These are phyloP conservation scores for Amanita muscaria DNA, from an alignment of 768 basidiomycete genomes.

Conservation along the genomic window DNA sequence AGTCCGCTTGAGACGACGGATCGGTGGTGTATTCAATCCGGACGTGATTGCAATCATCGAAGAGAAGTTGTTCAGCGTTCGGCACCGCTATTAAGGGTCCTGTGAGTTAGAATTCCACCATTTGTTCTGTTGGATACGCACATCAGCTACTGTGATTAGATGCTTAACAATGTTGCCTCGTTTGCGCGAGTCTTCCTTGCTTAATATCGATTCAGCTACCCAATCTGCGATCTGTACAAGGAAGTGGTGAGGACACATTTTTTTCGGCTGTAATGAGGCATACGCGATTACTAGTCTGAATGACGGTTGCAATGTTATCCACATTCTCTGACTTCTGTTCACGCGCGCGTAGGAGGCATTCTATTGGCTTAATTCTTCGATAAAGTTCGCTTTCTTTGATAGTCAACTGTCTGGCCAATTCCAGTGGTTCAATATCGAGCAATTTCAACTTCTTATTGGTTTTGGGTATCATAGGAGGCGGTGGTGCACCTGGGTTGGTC, in stretches of 20 bases:
- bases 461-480: conserved; percentile 69
- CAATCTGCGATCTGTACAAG: conserved; percentile 73
- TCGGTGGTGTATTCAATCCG: conserved; percentile 88
- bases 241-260: neutral
- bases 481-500: conserved; percentile 52
- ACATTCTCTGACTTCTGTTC: conserved; percentile 64
- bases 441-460: conserved; percentile 67
- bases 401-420: conserved; percentile 88
- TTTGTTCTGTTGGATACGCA: conserved; percentile 30
- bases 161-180: conserved; percentile 81
- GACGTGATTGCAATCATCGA: conserved; percentile 96
- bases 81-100: conserved; percentile 61
- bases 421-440: conserved; percentile 78
- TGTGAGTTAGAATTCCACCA: neutral
- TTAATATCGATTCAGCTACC: conserved; percentile 82
- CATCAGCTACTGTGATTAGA: conserved; percentile 87
- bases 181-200: conserved; percentile 72
- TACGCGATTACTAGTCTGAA: conserved; percentile 82
- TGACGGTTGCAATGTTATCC: conserved; percentile 82
- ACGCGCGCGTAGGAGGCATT: conserved; percentile 80
- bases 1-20: conserved; percentile 85
- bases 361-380: conserved; percentile 80
- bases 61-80: conserved; percentile 85
- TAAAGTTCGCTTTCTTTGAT: conserved; percentile 84
- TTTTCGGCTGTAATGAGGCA: conserved; percentile 13